Evolutionary conservation across 139 green algal genomes (phyloP).

Genomic region (Desmodesmus armatus): DNA sequence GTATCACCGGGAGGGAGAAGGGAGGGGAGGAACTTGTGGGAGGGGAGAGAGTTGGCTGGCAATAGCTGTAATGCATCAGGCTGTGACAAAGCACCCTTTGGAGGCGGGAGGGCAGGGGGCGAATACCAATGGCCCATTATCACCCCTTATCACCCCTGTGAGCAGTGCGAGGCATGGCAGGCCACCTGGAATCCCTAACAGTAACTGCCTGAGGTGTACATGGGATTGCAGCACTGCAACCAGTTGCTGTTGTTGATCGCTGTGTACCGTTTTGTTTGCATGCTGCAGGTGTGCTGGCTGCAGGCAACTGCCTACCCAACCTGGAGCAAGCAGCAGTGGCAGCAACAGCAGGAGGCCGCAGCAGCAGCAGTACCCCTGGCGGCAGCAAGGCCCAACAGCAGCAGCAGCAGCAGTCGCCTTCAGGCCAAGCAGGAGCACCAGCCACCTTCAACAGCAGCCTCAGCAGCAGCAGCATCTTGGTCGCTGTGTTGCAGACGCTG

Average conservation of each 20-base stretch:
- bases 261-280: not conserved
- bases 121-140: too few relatives aligned
- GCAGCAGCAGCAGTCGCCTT: not conserved
- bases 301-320: conserved; percentile 1
- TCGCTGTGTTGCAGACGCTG: conserved; percentile 15
- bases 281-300: conserved; percentile 32
- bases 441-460: not conserved
- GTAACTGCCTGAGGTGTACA: too few relatives aligned
- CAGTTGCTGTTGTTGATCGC: not conserved
- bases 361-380: not conserved
- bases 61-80: too few relatives aligned
- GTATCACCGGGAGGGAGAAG: too few relatives aligned
- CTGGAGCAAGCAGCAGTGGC: not conserved
- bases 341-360: not conserved
- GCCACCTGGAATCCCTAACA: too few relatives aligned
- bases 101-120: too few relatives aligned
- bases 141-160: too few relatives aligned
- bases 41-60: too few relatives aligned
- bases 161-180: too few relatives aligned
- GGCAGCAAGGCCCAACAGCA: not conserved
- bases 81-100: too few relatives aligned
- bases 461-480: not conserved
- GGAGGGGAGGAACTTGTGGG: too few relatives aligned
- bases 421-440: not conserved
- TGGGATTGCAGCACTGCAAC: too few relatives aligned